Conservation (phyloP, 768 basidiomycete genomes). For the Roridomyces roridus region DNA sequence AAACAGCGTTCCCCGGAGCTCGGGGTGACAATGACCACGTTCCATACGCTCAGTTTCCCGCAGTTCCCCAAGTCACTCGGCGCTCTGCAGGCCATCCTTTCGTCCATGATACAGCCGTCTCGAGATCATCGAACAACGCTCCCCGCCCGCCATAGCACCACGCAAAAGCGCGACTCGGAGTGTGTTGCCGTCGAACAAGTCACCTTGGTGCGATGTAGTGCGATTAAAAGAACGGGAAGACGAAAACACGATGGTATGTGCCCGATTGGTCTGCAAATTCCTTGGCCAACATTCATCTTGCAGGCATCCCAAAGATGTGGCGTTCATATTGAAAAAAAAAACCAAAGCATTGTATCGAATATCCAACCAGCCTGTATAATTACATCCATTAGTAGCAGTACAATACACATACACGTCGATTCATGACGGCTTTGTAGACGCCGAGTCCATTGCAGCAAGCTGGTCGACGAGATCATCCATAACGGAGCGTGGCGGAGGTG, state of each 20-base stretch:
- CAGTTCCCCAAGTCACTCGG: no score
- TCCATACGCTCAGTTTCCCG: no score
- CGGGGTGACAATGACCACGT: no score
- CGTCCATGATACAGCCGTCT: no score
- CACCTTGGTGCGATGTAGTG: constrained; percentile 2
- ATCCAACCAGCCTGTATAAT: background rate
- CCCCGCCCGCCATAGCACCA: background rate
- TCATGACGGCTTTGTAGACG: constrained; percentile 3
- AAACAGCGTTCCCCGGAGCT: no score
- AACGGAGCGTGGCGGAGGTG: constrained; percentile 50
- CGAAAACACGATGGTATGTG: background rate
- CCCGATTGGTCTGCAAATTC: no score
- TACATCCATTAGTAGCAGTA: constrained; percentile 15
- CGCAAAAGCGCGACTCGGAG: background rate
- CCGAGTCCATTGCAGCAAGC: constrained; percentile 69
- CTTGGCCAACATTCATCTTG: no score
- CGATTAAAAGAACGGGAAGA: constrained; percentile 3
- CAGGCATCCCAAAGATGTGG: no score
- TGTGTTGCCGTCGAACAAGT: background rate
- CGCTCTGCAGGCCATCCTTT: no score
- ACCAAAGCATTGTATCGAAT: no score
- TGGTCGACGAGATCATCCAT: constrained; percentile 88
- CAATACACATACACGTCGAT: constrained; percentile 1
- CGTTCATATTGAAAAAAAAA: no score
- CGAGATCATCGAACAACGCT: no score